These are phyloP conservation scores for Lenwebbia sp. DNA, from an alignment of 345 rosid species.

Conservation along the genomic window DNA sequence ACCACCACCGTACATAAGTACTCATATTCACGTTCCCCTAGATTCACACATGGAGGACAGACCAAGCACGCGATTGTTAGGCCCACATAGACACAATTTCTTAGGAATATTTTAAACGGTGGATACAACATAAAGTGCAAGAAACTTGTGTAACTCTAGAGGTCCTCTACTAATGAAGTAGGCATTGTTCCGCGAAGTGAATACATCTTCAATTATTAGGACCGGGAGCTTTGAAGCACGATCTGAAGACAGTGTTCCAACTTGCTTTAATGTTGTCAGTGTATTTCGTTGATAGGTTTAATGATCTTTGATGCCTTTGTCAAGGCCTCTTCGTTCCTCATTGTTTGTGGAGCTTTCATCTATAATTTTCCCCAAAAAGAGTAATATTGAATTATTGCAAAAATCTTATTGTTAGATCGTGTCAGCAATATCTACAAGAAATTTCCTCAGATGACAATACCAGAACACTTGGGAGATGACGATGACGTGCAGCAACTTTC, in stretches of 20 bases:
- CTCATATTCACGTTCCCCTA: not conserved
- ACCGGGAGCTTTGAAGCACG: not conserved
- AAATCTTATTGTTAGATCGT: slow-evolving; percentile 46
- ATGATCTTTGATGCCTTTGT: not conserved
- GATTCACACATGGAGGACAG: not conserved
- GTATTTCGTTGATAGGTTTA: not conserved
- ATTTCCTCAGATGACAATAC: slow-evolving; percentile 75
- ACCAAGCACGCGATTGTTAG: not conserved
- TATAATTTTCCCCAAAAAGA: not conserved
- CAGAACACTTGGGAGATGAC: slow-evolving; percentile 58
- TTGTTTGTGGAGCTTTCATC: not conserved
- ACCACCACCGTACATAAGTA: not conserved
- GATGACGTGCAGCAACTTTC: slow-evolving; percentile 68
- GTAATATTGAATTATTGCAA: slow-evolving; percentile 3
- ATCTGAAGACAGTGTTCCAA: not conserved
- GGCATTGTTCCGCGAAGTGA: not conserved
- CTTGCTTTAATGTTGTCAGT: not conserved
- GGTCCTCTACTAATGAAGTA: not conserved
- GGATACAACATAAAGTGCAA: not conserved
- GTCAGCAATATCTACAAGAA: slow-evolving; percentile 62
- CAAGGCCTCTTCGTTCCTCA: not conserved
- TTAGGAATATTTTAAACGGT: not conserved
- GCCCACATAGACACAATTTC: not conserved
- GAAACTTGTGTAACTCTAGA: not conserved
- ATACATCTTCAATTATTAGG: not conserved